phyloP scores from a whole-genome alignment of 768 basidiomycete genomes.

The Mycena floridula region DNA sequence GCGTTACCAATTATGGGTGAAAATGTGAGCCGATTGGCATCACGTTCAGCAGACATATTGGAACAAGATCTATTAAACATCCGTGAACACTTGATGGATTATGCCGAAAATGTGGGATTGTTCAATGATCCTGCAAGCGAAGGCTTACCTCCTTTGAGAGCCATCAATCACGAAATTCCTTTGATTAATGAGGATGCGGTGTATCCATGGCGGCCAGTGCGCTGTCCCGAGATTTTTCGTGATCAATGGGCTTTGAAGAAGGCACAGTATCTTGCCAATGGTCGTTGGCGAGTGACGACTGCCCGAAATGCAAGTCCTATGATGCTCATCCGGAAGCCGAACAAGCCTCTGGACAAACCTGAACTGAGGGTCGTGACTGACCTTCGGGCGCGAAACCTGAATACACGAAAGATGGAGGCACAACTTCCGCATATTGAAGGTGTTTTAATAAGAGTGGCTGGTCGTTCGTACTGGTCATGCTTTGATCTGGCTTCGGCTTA shows the following conservation, averaged over 20 bases:
- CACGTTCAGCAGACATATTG: slow-evolving; percentile 2
- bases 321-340: slow-evolving; percentile 21
- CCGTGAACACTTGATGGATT: slow-evolving; percentile 10
- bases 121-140: slow-evolving; percentile 22
- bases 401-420: slow-evolving; percentile 23
- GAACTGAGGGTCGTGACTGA: slow-evolving; percentile 26
- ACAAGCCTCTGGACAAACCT: slow-evolving; percentile 13
- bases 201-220: slow-evolving; percentile 26
- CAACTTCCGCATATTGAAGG: slow-evolving; percentile 20
- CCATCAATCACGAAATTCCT: slow-evolving; percentile 35
- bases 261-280: slow-evolving; percentile 20
- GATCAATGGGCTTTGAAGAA: slow-evolving; percentile 23
- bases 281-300: slow-evolving; percentile 22
- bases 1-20: slow-evolving; percentile 13
- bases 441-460: slow-evolving; percentile 16
- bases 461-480: slow-evolving; percentile 17
- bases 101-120: slow-evolving; percentile 13
- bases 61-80: slow-evolving; percentile 10
- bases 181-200: slow-evolving; percentile 26
- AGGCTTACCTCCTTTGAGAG: slow-evolving; percentile 27
- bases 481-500: slow-evolving; percentile 30
- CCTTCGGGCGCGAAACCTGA: slow-evolving; percentile 25
- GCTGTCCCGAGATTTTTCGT: slow-evolving; percentile 31
- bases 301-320: slow-evolving; percentile 29
- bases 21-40: slow-evolving; percentile 4